Evolutionary conservation across 1,284 basidiomycete genomes (phyloP).

Genomic region (Butyriboletus appendiculatus): DNA sequence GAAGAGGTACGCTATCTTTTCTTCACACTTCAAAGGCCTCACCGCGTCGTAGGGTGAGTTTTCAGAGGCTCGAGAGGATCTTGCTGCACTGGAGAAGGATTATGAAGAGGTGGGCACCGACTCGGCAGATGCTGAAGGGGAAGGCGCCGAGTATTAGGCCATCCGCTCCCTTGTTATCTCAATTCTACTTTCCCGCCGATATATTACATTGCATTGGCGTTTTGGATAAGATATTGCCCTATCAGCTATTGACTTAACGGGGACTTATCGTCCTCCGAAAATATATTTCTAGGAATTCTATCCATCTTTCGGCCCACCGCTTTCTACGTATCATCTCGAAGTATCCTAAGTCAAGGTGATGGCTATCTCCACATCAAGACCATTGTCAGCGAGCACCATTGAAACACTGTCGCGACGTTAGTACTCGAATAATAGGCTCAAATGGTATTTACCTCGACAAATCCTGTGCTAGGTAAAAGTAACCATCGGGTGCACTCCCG

Average conservation of each 20-base stretch:
- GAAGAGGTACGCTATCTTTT: slow-evolving; percentile 62
- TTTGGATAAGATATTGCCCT: slow-evolving; percentile 14
- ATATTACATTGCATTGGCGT: slow-evolving; percentile 9
- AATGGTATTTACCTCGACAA: slow-evolving; percentile 52
- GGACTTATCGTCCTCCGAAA: slow-evolving; percentile 1
- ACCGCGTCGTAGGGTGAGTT: slow-evolving; percentile 74
- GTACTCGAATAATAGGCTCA: neutral
- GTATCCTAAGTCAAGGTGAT: slow-evolving; percentile 12
- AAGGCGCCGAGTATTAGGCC: slow-evolving; percentile 68
- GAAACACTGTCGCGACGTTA: slow-evolving; percentile 26
- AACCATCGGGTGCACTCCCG: slow-evolving; percentile 40
- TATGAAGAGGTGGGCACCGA: slow-evolving; percentile 96
- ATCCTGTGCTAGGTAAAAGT: slow-evolving; percentile 58
- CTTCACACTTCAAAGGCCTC: neutral
- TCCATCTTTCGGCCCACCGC: neutral
- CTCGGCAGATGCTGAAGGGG: slow-evolving; percentile 81
- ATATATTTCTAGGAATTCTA: slow-evolving; percentile 5
- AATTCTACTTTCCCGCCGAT: slow-evolving; percentile 3
- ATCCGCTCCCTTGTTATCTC: neutral
- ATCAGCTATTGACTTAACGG: slow-evolving; percentile 7
- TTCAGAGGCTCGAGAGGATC: slow-evolving; percentile 96
- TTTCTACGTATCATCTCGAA: neutral
- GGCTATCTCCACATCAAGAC: slow-evolving; percentile 20
- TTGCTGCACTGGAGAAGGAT: slow-evolving; percentile 96
- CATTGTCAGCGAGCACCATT: slow-evolving; percentile 20